A percentile compares a stretch with the other conserved stretches of the same genome.
phyloP scores from a whole-genome alignment of 768 basidiomycete genomes.

The Tricholoma furcatifolium region DNA sequence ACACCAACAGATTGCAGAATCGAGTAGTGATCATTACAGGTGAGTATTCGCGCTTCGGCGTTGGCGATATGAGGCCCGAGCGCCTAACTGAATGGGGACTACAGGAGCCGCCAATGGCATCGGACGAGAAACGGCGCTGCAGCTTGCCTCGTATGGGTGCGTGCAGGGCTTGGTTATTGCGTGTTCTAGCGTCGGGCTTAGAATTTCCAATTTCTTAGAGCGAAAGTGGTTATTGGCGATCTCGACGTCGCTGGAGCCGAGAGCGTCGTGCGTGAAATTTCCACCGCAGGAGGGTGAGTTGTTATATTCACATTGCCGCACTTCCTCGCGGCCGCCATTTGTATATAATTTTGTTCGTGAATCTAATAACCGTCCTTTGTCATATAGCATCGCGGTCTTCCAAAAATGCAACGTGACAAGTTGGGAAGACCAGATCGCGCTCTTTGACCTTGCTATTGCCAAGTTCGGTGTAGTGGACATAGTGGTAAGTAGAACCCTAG shows the following conservation, averaged over 20 bases:
- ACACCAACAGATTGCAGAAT: slow-evolving; percentile 39
- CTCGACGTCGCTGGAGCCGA: slow-evolving; percentile 39
- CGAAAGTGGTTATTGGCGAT: slow-evolving; percentile 56
- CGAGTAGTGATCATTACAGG: slow-evolving; percentile 56
- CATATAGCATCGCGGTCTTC: slow-evolving; percentile 38
- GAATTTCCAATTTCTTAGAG: slow-evolving; percentile 28
- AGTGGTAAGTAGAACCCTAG: slow-evolving; percentile 35
- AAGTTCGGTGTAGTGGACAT: slow-evolving; percentile 51
- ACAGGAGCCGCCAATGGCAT: slow-evolving; percentile 54
- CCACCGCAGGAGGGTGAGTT: slow-evolving; percentile 41
- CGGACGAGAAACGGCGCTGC: slow-evolving; percentile 48
- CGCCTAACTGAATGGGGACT: background rate
- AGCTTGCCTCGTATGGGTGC: slow-evolving; percentile 53
- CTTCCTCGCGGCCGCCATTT: background rate
- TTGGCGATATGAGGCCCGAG: background rate
- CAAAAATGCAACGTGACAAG: slow-evolving; percentile 48
- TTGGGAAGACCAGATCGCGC: slow-evolving; percentile 52
- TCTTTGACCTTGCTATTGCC: slow-evolving; percentile 49
- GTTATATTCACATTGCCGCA: background rate
- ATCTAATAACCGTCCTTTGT: background rate
- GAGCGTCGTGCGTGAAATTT: slow-evolving; percentile 39
- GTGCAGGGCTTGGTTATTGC: slow-evolving; percentile 7
- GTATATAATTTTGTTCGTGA: background rate
- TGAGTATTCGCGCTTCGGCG: slow-evolving; percentile 12
- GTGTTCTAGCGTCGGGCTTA: background rate